phyloP scores from a whole-genome alignment of 2,329 filamentous ascomycete genomes.

The Trichoderma semiorbis region DNA sequence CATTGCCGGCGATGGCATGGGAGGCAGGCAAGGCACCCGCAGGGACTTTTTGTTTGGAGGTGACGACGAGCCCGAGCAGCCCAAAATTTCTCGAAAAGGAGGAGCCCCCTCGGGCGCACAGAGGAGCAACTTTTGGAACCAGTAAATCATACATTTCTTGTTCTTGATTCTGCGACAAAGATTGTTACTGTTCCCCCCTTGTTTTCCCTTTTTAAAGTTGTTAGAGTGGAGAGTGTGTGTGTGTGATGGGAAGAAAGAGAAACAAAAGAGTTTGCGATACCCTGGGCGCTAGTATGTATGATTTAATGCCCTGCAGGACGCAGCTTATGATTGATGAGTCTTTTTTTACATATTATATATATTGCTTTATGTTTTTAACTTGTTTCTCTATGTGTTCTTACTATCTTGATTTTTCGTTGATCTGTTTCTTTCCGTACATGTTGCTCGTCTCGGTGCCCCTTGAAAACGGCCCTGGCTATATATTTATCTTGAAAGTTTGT shows the following conservation, averaged over 20 bases:
- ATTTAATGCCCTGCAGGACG: conserved; percentile 27
- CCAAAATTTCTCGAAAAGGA: conserved; percentile 37
- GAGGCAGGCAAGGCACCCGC: conserved; percentile 51
- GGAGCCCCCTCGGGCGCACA: conserved; percentile 29
- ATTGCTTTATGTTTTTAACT: conserved; percentile 17
- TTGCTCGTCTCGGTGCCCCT: neutral
- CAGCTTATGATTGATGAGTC: conserved; percentile 35
- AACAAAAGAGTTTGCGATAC: conserved; percentile 12
- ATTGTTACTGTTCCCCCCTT: neutral
- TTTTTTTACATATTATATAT: conserved; percentile 1
- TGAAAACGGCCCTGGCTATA: neutral
- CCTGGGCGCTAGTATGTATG: conserved; percentile 16
- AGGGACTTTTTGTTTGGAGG: conserved; percentile 58
- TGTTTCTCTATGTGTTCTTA: neutral
- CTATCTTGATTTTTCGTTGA: neutral
- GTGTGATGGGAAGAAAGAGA: neutral
- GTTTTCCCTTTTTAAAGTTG: neutral
- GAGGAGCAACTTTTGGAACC: conserved; percentile 46
- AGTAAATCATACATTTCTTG: neutral
- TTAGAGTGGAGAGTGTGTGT: neutral
- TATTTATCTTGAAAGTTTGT: too few relatives aligned
- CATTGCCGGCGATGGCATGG: conserved; percentile 62
- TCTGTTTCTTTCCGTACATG: neutral
- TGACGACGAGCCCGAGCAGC: conserved; percentile 42
- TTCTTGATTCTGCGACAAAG: neutral